Evolutionary conservation across 345 rosid species (phyloP), one percentile per base, ranked within the genome.

Genomic region (Gynandropsis gynandra): DNA sequence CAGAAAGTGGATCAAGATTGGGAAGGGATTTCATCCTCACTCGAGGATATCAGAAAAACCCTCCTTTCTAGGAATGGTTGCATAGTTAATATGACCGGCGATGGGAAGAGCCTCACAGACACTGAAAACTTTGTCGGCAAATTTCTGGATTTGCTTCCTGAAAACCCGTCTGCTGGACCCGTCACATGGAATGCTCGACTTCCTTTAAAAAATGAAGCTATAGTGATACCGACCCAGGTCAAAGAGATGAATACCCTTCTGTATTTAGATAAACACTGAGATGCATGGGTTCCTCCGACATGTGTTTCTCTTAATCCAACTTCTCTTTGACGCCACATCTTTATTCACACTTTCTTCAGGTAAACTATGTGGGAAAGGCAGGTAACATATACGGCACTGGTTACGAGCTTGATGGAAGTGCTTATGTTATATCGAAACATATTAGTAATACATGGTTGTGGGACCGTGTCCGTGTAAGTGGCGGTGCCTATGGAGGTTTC

Each of bases 181-280:
- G 57, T 71, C 54, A 56, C 69, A 36, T 85, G 95, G 96, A 74
- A 62, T 69, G 79, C 75, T 62, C 66, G 61, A 57, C 85, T 85
- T 68, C 65, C 90, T 39, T 63, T 55, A 8, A 73, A 62, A 59
- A 85, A 83, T 69, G 99, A 92, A 77, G 97, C 99, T 47, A 82
- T 88, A 62, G 90, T 85, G 46, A 68, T 88, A 49, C 99, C 99
- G 14, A 87, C 94, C 11, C 97, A 92, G 95, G 98, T 90, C 29
- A 24, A 24, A 24, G 29, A 24, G 5, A 16, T 40, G 14, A 38
- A 36, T 21, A 10, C 33, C 34, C 15, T 35, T 27, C 15, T 10
- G 11, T 37, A 18, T 61, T 16, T 52, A 14, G 5, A 21, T 10
- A n/a, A n/a, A n/a, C n/a, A n/a, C n/a, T n/a, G n/a, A n/a, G n/a